Base-by-base conservation (phyloP, 2,329 filamentous ascomycete species). In the Fusarium stilboides region DNA sequence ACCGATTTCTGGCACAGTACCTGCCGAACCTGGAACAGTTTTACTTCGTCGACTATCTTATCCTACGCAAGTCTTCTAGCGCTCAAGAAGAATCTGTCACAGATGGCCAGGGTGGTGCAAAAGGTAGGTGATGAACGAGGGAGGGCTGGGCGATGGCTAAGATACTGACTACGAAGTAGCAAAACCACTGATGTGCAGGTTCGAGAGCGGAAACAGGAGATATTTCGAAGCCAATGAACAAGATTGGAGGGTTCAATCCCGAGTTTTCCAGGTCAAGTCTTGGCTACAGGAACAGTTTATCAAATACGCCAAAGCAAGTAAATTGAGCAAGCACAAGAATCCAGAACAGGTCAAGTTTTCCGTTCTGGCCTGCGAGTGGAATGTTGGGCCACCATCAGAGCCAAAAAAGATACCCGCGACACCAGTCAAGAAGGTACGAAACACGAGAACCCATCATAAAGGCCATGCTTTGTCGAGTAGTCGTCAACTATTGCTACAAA, bases 11-110 rank as follows among this genome's bases (percentile, higher is more conserved):
- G 8, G 77, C 80, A 4, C 74, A 82, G 12, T 79, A 81, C 62
- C 72, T 81, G 15, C 80, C 80, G 2, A 81, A 80, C 15, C 74
- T 85, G 8, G 78, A 83, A 57, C 75, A 78, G 2, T 82, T 85
- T 43, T 84, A 81, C 61, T 80, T 85, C 45, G 73, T 85, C 22
- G 83, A 85, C 64, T 83, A 81, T 52, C 74, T 82, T 8, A 79
- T 82, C 5, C 62, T 82, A 12, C 77, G 77, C 8, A 78, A 77
- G 47, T 17, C 47, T 5, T 19, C 26, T 1, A 62, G 33, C 28
- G 13, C 44, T 8, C 31, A 46, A n/a, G 7, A n/a, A 20, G 28
- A 51, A 33, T 5, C 40, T 37, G 4, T 19, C 6, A 36, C 31
- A 13, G n/a, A 42, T n/a, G 40, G 14, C 15, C 45, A 49, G 19